A percentile compares a stretch with the other conserved stretches of the same genome.
phyloP scores from a whole-genome alignment of 1,284 basidiomycete species.

The Singerocomus rubriflavus region DNA sequence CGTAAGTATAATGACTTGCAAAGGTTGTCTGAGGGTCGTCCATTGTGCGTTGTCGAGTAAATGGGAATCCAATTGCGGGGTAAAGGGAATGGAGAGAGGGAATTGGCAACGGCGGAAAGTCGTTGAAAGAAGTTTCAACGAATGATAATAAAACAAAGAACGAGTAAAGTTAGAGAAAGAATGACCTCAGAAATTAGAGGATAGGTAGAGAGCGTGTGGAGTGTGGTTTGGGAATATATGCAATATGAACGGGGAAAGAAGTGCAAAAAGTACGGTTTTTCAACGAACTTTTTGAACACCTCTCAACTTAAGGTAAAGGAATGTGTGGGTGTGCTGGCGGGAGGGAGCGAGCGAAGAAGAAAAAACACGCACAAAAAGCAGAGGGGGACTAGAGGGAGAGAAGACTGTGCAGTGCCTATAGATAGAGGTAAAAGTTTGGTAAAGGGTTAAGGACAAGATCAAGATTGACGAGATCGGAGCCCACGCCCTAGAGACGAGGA shows the following conservation, averaged over 20 bases:
- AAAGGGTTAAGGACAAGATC: conserved; percentile 37
- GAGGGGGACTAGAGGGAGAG: conserved; percentile 27
- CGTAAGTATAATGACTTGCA: conserved; percentile 64
- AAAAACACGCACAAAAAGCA: conserved; percentile 54
- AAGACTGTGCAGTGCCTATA: conserved; percentile 42
- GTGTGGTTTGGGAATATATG: conserved; percentile 28
- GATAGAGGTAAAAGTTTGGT: conserved; percentile 38
- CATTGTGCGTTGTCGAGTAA: conserved; percentile 42
- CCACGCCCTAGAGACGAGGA: conserved; percentile 25
- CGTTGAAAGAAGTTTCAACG: conserved; percentile 33
- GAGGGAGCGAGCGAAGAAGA: conserved; percentile 26
- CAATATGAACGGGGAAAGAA: conserved; percentile 23
- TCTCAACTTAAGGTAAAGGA: conserved; percentile 30
- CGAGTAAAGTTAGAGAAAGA: conserved; percentile 40
- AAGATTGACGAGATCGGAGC: conserved; percentile 40
- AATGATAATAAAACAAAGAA: conserved; percentile 39
- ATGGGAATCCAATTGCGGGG: conserved; percentile 20
- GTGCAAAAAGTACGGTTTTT: conserved; percentile 29
- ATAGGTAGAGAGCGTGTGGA: conserved; percentile 32
- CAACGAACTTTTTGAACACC: conserved; percentile 28
- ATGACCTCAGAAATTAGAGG: conserved; percentile 30
- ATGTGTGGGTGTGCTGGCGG: conserved; percentile 23
- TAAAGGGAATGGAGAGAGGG: conserved; percentile 34
- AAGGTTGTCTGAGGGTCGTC: conserved; percentile 72
- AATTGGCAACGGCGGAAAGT: conserved; percentile 41